Base-by-base conservation (phyloP, 106 monocot species). In the Alisma plantagoaquatica region DNA sequence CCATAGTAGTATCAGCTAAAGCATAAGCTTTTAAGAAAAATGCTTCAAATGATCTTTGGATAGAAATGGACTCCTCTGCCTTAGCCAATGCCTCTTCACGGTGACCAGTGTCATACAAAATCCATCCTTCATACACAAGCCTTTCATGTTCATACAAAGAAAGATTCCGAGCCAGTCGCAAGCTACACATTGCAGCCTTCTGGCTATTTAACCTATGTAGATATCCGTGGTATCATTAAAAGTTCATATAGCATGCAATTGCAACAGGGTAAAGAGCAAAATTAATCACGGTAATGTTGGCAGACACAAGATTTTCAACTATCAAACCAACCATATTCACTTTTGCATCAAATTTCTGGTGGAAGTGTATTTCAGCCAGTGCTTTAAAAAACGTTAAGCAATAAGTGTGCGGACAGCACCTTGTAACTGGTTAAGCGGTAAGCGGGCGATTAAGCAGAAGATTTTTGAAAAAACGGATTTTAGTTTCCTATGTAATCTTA, bases 1-100 rank as follows among this genome's bases (percentile, higher is more conserved):
- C 90, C 18, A 86, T 61, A 56, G 63, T 79, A 44, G 75, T 69
- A 73, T 99, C 98, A 33, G 80, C 86, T 27, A 99, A 61, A 64
- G 86, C 90, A 75, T 86, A 99, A n/a, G 98, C 98, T 57, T 99
- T 99, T 25, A 99, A 74, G 38, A 99, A 99, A 69, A 79, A 99
- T 41, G 98, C 98, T 66, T 99, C 98, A 51, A 99, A 99, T 33
- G 98, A 91, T 43, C 90, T 78, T 44, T 99, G 82, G 11, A 90
- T 65, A 49, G 68, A 66, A 48, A 99, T 79, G 18, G 98, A 99
- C 57, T 91, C 79, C 61, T 99, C 98, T 23, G 98, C 90, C 54
- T 99, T 99, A 27, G 76, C 71, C 49, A 99, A 65, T 64, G 90
- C 98, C 70, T 99, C 98, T 46, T 90, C 85, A 42, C 76, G 73